Percentiles rank a stretch among this genome's conserved stretches.
Evolutionary conservation across 192 early-diverging fungal genomes (phyloP).

Genomic region (Entrophospora sp.): DNA sequence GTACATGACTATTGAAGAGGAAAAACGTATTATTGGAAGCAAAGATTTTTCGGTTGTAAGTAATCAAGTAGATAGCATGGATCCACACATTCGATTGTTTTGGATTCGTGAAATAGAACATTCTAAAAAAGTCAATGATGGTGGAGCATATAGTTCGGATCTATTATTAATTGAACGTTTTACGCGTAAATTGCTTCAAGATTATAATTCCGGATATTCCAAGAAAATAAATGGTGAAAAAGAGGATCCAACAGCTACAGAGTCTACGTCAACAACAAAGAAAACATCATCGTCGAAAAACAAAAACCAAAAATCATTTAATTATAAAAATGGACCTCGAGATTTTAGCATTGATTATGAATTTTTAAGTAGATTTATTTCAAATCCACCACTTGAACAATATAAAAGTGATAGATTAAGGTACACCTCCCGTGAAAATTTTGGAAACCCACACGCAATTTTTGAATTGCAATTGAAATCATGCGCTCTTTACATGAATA

Average conservation of each 20-base stretch:
- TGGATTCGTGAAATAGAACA: not conserved
- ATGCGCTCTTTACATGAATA: not conserved
- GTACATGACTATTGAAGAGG: not conserved
- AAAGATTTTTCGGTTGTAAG: not conserved
- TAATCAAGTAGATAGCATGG: not conserved
- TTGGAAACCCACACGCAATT: not conserved
- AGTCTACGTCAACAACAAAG: too few species aligned
- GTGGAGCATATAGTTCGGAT: not conserved
- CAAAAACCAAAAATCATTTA: not conserved
- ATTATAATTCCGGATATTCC: too few species aligned
- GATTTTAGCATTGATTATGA: not conserved
- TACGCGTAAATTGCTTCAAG: too few species aligned
- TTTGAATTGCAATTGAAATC: constrained; percentile 11
- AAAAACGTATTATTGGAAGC: not conserved
- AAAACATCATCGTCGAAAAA: too few species aligned
- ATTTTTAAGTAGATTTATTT: not conserved
- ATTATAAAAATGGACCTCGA: not conserved
- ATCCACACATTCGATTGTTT: not conserved
- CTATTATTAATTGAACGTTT: too few species aligned
- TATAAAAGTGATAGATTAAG: not conserved
- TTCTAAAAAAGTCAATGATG: not conserved
- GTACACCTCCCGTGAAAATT: not conserved
- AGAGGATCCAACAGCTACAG: too few species aligned
- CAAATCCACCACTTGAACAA: not conserved
- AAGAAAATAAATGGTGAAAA: too few species aligned